These are phyloP conservation scores for Mycothermus thermophilus DNA, from an alignment of 495 filamentous ascomycete genomes.

Conservation along the genomic window DNA sequence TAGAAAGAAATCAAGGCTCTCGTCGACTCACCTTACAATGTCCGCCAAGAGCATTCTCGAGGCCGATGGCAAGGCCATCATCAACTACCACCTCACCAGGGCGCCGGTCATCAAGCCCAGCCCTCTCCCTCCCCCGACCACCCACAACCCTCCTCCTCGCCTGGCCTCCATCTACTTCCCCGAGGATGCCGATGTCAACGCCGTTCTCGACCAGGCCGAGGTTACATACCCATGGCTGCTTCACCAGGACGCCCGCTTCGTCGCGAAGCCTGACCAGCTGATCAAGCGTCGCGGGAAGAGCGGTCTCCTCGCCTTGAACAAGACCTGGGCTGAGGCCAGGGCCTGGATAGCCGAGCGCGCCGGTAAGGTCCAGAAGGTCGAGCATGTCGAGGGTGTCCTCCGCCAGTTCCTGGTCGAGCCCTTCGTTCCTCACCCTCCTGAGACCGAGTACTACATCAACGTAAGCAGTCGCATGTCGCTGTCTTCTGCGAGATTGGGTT, in stretches of 20 bases:
- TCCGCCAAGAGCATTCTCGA: conserved; percentile 97
- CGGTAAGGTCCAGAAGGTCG: conserved; percentile 81
- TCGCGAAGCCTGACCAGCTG: conserved; percentile 98
- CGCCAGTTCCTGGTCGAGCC: conserved; percentile 96
- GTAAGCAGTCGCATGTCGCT: conserved; percentile 45
- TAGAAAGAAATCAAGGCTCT: conserved; percentile 6
- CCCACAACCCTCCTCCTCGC: conserved; percentile 83
- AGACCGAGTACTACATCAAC: conserved; percentile 98
- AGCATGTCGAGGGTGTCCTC: conserved; percentile 77
- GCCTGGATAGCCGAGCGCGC: conserved; percentile 88
- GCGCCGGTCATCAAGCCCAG: conserved; percentile 96
- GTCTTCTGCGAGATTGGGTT: conserved; percentile 65
- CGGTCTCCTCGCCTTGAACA: conserved; percentile 90
- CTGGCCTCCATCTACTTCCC: conserved; percentile 91
- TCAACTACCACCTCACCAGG: conserved; percentile 99
- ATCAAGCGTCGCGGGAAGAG: conserved; percentile 99
- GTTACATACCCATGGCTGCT: conserved; percentile 90
- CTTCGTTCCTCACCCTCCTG: conserved; percentile 83
- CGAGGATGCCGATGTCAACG: conserved; percentile 65
- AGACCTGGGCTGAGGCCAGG: conserved; percentile 84
- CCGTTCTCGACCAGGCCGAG: conserved; percentile 90
- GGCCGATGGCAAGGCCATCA: conserved; percentile 99
- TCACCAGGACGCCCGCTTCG: conserved; percentile 68
- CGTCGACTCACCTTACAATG: conserved; percentile 45
- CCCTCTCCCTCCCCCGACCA: conserved; percentile 69